Evolutionary conservation across 1,284 basidiomycete genomes (phyloP), one percentile per base, ranked within the genome.

Genomic region (Pulveroboletus sp.): DNA sequence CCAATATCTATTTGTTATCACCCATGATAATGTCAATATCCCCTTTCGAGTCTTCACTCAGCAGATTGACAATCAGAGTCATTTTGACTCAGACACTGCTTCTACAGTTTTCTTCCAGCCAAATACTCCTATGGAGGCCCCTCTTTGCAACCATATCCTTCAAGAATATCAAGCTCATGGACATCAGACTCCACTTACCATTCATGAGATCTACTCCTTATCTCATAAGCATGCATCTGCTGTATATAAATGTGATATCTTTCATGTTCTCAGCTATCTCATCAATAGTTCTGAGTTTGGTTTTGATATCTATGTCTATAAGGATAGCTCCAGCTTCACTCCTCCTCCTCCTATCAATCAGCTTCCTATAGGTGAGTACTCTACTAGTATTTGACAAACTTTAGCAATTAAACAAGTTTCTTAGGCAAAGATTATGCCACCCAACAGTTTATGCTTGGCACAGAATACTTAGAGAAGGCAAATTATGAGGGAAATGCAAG

Each of bases 401-500:
- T n/a, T n/a, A n/a, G n/a, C n/a, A n/a, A n/a, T n/a, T n/a, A n/a
- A n/a, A n/a, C n/a, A n/a, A n/a, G n/a, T n/a, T n/a, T n/a, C n/a
- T n/a, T n/a, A n/a, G n/a, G n/a, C n/a, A n/a, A n/a, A n/a, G 6
- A 38, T 6, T 38, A 38, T 6, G 3, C 12, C 11, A 38, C n/a
- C n/a, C 10, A 4, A 20, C n/a, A 38, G 12, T 38, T 38, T 17
- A 43, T 56, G 40, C 29, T 77, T 7, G 64, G 66, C 0, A 74
- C 73, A 0, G 65, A 67, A 9, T 52, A 70, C 44, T 64, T 74
- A 43, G 61, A 72, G 14, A 74, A 78, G 54, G 70, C 72, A 3
- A 75, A 72, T 38, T 78, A 77, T 46, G 69, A 75, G 17, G 75
- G 71, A 12, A 74, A 74, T 56, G 52, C 54, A 2, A 45, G 54